Evolutionary conservation across 2,329 filamentous ascomycete species (phyloP), one percentile per base, ranked within the genome.

Genomic region (Colletotrichum higginsianum): DNA sequence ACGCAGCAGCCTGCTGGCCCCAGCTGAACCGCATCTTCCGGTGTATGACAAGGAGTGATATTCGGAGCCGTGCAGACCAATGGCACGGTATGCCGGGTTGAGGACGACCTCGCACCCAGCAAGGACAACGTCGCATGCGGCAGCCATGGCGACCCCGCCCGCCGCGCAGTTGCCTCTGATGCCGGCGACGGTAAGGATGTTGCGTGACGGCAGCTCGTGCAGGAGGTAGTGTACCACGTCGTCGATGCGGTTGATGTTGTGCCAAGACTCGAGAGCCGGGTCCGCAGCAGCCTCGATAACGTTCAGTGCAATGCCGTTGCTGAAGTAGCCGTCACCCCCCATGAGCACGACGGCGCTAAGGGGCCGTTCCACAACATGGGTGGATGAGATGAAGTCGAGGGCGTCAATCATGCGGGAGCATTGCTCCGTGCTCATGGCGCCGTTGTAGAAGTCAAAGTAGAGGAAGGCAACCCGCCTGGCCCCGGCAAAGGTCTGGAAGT

Each of bases 381-480:
- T 75, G n/a, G 75, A 71, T 7, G 81, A 68, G 42, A 84, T 77
- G 63, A 78, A 78, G 18, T 80, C 78, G 61, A 84, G 78, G 15
- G 81, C 81, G 9, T 78, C 75, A 61, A 81, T 78, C 30, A 84
- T 75, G 11, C 78, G 77, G 15, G 77, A 77, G 73, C 83, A 84
- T 66, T 84, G 81, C 8, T 68, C 71, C 0, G 82, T 83, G 26
- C 81, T 79, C 82, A 84, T 84, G 61, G 83, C 83, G 40, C 83
- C 83, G 65, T 84, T 84, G 77, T 84, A 84, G 63, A 83, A 82
- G 63, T 84, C 78, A 66, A 82, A 84, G 74, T 82, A 80, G n/a
- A 84, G 73, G 64, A 83, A 83, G 0, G 82, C 82, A 8, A 80
- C 75, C 18, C 75, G 77, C 13, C 73, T 66, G 15, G 63, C 55